Evolutionary conservation across 2,329 filamentous ascomycete species (phyloP), one percentile per base, ranked within the genome.

Genomic region (Clonostachys rosea): DNA sequence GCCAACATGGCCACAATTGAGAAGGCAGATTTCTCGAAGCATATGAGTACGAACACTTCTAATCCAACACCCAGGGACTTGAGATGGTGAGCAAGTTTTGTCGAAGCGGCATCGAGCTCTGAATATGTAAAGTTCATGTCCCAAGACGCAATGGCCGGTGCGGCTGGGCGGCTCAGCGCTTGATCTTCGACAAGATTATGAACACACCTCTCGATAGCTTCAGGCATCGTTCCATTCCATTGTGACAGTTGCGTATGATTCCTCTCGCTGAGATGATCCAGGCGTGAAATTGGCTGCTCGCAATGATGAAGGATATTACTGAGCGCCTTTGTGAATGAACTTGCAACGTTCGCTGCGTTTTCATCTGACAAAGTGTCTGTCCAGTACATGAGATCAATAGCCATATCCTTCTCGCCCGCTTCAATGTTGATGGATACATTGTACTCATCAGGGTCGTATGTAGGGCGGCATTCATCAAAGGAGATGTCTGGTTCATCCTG

Each of bases 41-140:
- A 51, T n/a, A 56, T 34, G 2, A 48, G 50, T 2, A 56, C 49
- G 1, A 47, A 9, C 1, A 24, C 44, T 30, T 61, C 63, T 2
- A 52, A 53, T 4, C 48, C 42, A 33, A 68, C 53, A n/a, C 60
- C 61, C 34, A 58, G 51, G 6, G 53, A 50, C 1, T 60, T 42
- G 2, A 75, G 58, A 43, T 65, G 56, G 11, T 54, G 51, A 8
- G 70, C 69, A 7, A 75, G 59, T 3, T 55, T 50, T 36, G 62
- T 65, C 1, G 73, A 71, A 10, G 64, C 56, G 2, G 52, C 48
- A 39, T 73, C 66, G 5, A 74, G 56, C 37, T 74, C 61, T 37
- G 56, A 47, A 47, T 73, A 75, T 9, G 69, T 69, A 46, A 72
- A 63, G 42, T 59, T 37, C 50, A 69, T 69, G 47, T 74, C 70